A percentile compares a stretch with the other conserved stretches of the same genome.
phyloP scores from a whole-genome alignment of 306 rosid species.

The Lagenaria siceraria region DNA sequence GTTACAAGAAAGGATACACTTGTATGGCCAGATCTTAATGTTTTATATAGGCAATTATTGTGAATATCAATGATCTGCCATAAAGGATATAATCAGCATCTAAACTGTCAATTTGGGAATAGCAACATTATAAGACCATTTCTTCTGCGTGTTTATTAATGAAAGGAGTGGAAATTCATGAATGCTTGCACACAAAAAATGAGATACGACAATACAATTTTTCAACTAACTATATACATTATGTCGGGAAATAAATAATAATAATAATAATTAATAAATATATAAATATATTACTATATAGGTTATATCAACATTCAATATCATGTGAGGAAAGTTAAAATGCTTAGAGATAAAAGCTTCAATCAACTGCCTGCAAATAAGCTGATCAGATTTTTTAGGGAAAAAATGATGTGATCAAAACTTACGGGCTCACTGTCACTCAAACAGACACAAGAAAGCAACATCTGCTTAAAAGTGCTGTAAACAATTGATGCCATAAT shows the following conservation, averaged over 20 bases:
- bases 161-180: not conserved
- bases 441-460: not conserved
- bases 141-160: not conserved
- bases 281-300: not conserved
- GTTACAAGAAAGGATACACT: slow-evolving; percentile 57
- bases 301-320: not conserved
- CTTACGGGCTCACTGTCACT: not conserved
- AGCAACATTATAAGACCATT: not conserved
- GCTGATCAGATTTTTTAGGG: not conserved
- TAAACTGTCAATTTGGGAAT: not conserved
- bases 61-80: slow-evolving; percentile 82
- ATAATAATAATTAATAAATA: not conserved
- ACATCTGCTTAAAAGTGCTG: not conserved
- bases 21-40: slow-evolving; percentile 78
- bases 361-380: not conserved
- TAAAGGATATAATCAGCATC: slow-evolving; percentile 21
- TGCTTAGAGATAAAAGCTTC: not conserved
- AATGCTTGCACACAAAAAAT: not conserved
- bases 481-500: not conserved
- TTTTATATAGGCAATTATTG: slow-evolving; percentile 69
- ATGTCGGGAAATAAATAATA: not conserved
- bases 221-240: not conserved
- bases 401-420: not conserved
- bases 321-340: not conserved
- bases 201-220: not conserved